Evolutionary conservation across 495 filamentous ascomycete genomes (phyloP).

Genomic region (Xylaria bambusicola): DNA sequence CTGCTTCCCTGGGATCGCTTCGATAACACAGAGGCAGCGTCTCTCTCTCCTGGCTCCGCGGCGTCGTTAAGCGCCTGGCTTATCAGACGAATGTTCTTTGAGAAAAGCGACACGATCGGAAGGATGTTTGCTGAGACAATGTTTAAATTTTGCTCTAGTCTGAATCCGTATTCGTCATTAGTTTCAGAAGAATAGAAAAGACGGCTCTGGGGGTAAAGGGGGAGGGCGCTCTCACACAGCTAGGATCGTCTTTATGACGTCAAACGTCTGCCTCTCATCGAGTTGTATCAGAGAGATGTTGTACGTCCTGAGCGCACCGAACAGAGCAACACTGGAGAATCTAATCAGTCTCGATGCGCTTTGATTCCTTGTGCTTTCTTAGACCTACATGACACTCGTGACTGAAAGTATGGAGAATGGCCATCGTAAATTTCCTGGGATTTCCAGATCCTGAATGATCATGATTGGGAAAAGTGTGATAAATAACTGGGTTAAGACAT

Average conservation of each 20-base stretch:
- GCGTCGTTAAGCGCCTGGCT: conserved; percentile 14
- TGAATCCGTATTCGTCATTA: conserved; percentile 8
- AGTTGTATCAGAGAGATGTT: conserved; percentile 29
- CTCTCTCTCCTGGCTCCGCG: neutral
- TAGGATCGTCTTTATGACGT: conserved; percentile 35
- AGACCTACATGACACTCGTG: conserved; percentile 33
- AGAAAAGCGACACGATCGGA: conserved; percentile 37
- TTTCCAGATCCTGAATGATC: conserved; percentile 31
- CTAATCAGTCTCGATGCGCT: neutral
- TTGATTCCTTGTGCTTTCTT: neutral
- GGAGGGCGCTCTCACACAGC: conserved; percentile 27
- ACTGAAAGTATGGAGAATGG: conserved; percentile 34
- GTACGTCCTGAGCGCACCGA: conserved; percentile 37
- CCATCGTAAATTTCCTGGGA: conserved; percentile 31
- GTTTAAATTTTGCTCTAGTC: conserved; percentile 40
- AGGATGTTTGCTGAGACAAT: conserved; percentile 40
- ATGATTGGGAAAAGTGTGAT: conserved; percentile 38
- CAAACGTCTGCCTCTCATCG: conserved; percentile 28
- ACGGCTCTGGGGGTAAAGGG: neutral
- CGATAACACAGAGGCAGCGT: conserved; percentile 12
- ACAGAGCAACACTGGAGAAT: conserved; percentile 30
- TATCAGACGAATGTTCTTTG: conserved; percentile 16
- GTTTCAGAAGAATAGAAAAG: neutral
- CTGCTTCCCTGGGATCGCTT: conserved; percentile 22
- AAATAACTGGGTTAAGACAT: conserved; percentile 40